Evolutionary conservation across 129 eudicot genomes (phyloP), one percentile per base, ranked within the genome.

Genomic region (Smallanthus sonchifolius): DNA sequence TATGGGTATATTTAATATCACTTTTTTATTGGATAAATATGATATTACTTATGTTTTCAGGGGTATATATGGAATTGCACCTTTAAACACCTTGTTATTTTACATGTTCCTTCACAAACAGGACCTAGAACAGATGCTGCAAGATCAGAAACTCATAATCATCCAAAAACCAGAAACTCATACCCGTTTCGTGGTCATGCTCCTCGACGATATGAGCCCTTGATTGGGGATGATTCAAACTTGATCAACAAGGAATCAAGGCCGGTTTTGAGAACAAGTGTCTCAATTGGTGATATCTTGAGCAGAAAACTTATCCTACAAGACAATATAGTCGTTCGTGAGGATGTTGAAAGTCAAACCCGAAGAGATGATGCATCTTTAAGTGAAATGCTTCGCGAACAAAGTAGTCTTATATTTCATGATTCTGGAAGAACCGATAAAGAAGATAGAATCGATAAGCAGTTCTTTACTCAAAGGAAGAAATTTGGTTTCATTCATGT

Each of bases 401-500:
- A 92, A 68, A 86, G 97, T 32, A 79, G 92, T 40, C 85, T 84
- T 47, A 86, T 83, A 39, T 84, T 88, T 57, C 78, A 80, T 32
- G 91, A 83, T 6, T 54, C 77, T 15, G 65, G 66, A 13, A 84
- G 83, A 74, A 34, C 77, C 0, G 80, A 62, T 34, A 84, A 79
- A 39, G 91, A 83, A 60, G 88, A 80, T 51, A 65, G 75, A 42
- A 78, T 81, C 0, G 82, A 85, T 16, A 92, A 82, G 83, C 87
- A 85, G 7, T 81, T 81, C 69, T 77, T 81, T 56, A 16, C 89
- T 2, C 86, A 83, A 64, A 86, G 87, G 86, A 92, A 92, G 89
- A 89, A 84, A 69, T 85, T 92, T 14, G 92, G 97, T 44, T 88
- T 88, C 72, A 89, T 92, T 36, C 96, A 86, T 39, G 87, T 88